A percentile compares a stretch with the other conserved stretches of the same genome.
phyloP scores from a whole-genome alignment of 1,139 yeast species.

The Hemisphaericaspora xylofermentans region DNA sequence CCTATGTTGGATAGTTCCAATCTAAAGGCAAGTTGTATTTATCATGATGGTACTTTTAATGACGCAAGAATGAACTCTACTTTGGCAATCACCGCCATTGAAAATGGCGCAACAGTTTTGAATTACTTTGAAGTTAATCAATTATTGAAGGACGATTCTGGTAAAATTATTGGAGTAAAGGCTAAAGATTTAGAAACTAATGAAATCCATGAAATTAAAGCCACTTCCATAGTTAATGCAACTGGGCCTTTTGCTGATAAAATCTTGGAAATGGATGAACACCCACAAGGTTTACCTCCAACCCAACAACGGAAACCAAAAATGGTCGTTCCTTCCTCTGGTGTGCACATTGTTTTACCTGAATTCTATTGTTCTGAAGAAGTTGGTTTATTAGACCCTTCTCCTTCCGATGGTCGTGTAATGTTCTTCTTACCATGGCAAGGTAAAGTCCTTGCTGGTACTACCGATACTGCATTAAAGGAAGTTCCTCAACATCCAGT shows the following conservation, averaged over 20 bases:
- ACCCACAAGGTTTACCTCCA: constrained; percentile 65
- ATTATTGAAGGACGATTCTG: constrained; percentile 60
- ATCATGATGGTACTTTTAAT: constrained; percentile 93
- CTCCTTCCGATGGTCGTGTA: constrained; percentile 93
- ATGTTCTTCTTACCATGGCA: constrained; percentile 98
- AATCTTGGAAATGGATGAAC: constrained; percentile 82
- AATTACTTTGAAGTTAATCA: constrained; percentile 84
- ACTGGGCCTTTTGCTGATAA: constrained; percentile 93
- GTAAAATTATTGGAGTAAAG: constrained; percentile 69
- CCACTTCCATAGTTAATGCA: constrained; percentile 84
- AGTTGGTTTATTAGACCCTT: constrained; percentile 88
- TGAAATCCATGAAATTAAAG: constrained; percentile 54
- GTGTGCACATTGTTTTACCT: constrained; percentile 90
- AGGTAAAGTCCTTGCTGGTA: constrained; percentile 94
- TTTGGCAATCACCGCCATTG: constrained; percentile 81
- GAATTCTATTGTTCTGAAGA: constrained; percentile 88
- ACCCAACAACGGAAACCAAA: constrained; percentile 48
- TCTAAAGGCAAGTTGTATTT: constrained; percentile 87
- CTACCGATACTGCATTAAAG: constrained; percentile 82
- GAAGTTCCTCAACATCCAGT: constrained; percentile 80
- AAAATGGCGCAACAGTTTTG: constrained; percentile 85
- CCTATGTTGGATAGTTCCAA: constrained; percentile 84
- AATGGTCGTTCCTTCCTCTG: constrained; percentile 93
- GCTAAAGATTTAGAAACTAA: constrained; percentile 78
- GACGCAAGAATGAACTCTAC: constrained; percentile 90